phyloP scores from a whole-genome alignment of 441 rosid species.

The Jatropha multifida region DNA sequence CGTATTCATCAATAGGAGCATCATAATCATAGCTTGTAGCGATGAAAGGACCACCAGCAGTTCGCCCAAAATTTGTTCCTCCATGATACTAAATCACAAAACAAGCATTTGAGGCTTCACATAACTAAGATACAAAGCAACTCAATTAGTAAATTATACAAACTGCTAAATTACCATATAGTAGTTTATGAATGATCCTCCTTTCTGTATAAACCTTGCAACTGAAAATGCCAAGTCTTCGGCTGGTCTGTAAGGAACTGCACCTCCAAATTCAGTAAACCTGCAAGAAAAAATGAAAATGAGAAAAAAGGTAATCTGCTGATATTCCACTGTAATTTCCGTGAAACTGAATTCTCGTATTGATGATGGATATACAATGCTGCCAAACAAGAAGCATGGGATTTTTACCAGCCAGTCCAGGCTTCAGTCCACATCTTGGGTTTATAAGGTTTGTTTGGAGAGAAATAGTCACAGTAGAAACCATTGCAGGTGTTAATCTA shows the following conservation, averaged over 20 bases:
- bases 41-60: conserved; percentile 99
- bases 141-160: conserved; percentile 9
- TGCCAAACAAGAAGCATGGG: conserved; percentile 6
- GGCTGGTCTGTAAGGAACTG: conserved; percentile 92
- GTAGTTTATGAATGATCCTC: conserved; percentile 90
- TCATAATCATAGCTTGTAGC: conserved; percentile 97
- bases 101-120: conserved; percentile 23
- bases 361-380: background rate
- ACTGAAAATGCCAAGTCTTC: conserved; percentile 96
- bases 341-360: too few species aligned
- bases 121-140: conserved; percentile 14
- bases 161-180: conserved; percentile 66
- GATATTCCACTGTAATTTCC: background rate
- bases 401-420: conserved; percentile 96
- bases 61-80: conserved; percentile 97
- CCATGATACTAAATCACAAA: conserved; percentile 79
- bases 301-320: conserved; percentile 17
- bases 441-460: conserved; percentile 88
- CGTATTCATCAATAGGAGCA: conserved; percentile 97
- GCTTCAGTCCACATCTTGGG: conserved; percentile 99
- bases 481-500: conserved; percentile 98
- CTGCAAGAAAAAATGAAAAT: conserved; percentile 35
- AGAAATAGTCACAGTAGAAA: conserved; percentile 91
- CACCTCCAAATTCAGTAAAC: conserved; percentile 95
- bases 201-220: conserved; percentile 93